These are phyloP conservation scores for Aethionema arabicum DNA, from an alignment of 345 rosid species.

Conservation along the genomic window DNA sequence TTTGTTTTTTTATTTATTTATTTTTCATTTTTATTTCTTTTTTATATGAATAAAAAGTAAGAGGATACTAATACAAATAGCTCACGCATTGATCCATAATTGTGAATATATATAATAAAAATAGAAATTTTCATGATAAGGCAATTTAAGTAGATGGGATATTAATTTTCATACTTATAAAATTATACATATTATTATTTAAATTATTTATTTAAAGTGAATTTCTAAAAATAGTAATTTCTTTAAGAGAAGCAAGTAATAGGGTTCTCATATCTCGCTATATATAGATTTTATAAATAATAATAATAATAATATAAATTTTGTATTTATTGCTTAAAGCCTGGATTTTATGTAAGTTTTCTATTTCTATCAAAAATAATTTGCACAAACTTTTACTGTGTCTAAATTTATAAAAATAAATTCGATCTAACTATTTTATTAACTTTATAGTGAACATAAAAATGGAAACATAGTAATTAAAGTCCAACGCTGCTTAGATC, in stretches of 20 bases:
- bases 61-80: conserved; percentile 25
- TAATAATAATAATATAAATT: conserved; percentile 25
- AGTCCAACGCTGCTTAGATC: conserved; percentile 21
- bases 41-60: conserved; percentile 23
- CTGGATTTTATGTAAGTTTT: conserved; percentile 35
- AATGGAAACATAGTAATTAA: conserved; percentile 6
- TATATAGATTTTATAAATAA: conserved; percentile 13
- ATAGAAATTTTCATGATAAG: conserved; percentile 37
- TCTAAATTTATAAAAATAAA: conserved; percentile 6
- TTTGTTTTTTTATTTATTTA: neutral
- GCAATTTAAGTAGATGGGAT: conserved; percentile 23
- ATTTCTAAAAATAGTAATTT: conserved; percentile 33
- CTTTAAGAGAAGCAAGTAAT: conserved; percentile 22
- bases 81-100: conserved; percentile 28
- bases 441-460: conserved; percentile 7
- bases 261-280: conserved; percentile 23
- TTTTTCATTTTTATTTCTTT: neutral
- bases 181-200: conserved; percentile 13
- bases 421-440: conserved; percentile 12
- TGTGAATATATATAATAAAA: conserved; percentile 33
- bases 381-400: neutral
- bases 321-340: conserved; percentile 21
- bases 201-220: conserved; percentile 25
- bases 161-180: conserved; percentile 10
- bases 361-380: conserved; percentile 4